Base-by-base conservation (phyloP, 192 early-diverging fungal genomes). In the Rhizophagus clarus region DNA sequence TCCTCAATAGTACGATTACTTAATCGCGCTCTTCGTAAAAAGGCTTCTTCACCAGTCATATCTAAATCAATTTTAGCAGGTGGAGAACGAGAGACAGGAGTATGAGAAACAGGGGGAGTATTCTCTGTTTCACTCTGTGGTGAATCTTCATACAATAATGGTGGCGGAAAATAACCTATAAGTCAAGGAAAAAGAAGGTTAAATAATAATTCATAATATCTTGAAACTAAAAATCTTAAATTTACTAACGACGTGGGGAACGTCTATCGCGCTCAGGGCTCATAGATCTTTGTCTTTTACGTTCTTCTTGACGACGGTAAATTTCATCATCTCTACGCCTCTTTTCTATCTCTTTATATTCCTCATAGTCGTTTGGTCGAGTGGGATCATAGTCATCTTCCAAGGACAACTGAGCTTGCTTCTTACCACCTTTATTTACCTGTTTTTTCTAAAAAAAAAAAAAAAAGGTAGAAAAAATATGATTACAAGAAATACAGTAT, bases 301-400 rank as follows among this genome's bases (percentile, higher is more conserved):
- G n/a, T 71, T 80, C 76, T 74, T 79, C 56, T 37, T 61, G 71
- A 34, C 74, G 77, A 42, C 71, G 64, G 71, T 81, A 74, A 72
- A 80, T 77, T 61, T 82, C 82, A 63, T 84, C 81, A 68, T 89
- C 82, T n/a, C 81, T 79, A 56, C 83, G 79, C 45, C 83, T 84
- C 29, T 83, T 79, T 75, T 94, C 91, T 8, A 83, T 40, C 63
- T 83, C 79, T 79, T 93, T 94, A 61, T 89, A 91, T 42, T 86
- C 84, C 37, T 93, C 90, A 82, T 88, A 95, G 63, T 95, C 94
- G 69, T 93, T 95, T 6, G 94, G 94, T 69, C 88, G 77, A 3
- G 86, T 75, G 42, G 93, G 91, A 60, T 95, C 94, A 83, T 91
- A 92, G 60, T 89, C 90, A 61, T 91, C 90, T 17, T 83, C 76